Base-by-base conservation (phyloP, 2,329 filamentous ascomycete genomes). In the Clonostachys chloroleuca region DNA sequence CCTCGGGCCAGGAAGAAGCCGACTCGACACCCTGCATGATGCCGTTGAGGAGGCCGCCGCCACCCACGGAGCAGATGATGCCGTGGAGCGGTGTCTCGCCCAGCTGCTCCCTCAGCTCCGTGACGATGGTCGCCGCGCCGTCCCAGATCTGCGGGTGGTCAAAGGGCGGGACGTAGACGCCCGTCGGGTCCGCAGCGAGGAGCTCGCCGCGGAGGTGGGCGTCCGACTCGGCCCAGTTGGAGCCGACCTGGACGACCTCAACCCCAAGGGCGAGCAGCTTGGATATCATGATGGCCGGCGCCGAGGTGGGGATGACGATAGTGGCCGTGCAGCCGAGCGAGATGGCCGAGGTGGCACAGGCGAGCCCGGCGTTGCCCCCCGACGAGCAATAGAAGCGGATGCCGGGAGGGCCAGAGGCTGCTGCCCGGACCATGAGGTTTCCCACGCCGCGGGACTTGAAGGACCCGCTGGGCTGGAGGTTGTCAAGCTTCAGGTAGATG, bases 401-500 rank as follows among this genome's bases (percentile, higher is more conserved):
- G 6, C 62, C 54, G 18, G 61, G 56, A 3, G 57, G 37, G 5
- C 43, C 16, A 14, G 47, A 57, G 51, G 69, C 56, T 53, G 65
- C 59, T 47, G 66, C 64, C 45, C 59, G 59, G 48, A 70, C 67
- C 60, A 90, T 84, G 61, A 87, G 77, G 64, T 87, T 80, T 44
- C 88, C 87, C 51, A 92, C 81, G 33, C 86, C 88, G 54, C 82
- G 78, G 42, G 87, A 92, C 66, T 95, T 94, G 81, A 95, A 95
- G 37, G 87, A 92, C 52, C 87, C 87, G 18, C 86, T 87, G 5
- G 89, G 90, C 60, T 95, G 90, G 47, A 91, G 79, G 61, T 87
- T 89, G 58, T 95, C 89, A 52, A 94, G 80, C 66, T 95, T 95
- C 59, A 95, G 82, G 65, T 87, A 89, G 64, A 95, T 81, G 69